Conservation (phyloP, 345 rosid genomes). For the Aurinia saxatilis region DNA sequence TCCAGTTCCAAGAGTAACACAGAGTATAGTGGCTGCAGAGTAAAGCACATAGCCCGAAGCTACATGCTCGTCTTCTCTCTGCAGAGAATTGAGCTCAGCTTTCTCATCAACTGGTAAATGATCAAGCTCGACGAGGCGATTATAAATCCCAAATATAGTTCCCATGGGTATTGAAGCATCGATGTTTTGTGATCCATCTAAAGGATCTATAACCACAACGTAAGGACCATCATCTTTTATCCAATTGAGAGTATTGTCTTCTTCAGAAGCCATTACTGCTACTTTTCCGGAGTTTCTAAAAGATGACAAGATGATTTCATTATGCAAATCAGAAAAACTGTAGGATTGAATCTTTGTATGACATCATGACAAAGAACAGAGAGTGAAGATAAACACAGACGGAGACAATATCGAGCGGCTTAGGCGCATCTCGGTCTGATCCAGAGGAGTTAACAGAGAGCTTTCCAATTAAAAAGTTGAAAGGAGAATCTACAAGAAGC, state of each 20-base stretch:
- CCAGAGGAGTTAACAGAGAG: slow-evolving; percentile 32
- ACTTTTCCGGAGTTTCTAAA: slow-evolving; percentile 79
- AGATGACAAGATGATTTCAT: slow-evolving; percentile 69
- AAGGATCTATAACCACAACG: slow-evolving; percentile 87
- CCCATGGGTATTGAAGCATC: slow-evolving; percentile 96
- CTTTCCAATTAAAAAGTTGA: slow-evolving; percentile 53
- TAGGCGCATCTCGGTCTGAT: slow-evolving; percentile 69
- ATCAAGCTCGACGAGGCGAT: slow-evolving; percentile 67
- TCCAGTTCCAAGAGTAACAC: slow-evolving; percentile 82
- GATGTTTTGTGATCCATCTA: slow-evolving; percentile 87
- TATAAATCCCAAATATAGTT: slow-evolving; percentile 77
- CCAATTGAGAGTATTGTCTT: slow-evolving; percentile 72
- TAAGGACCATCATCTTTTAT: slow-evolving; percentile 61
- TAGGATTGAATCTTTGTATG: slow-evolving; percentile 1
- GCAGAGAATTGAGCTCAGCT: slow-evolving; percentile 68
- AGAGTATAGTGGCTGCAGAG: slow-evolving; percentile 85
- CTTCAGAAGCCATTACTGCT: slow-evolving; percentile 93
- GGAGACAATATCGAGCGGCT: slow-evolving; percentile 77
- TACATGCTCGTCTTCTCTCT: slow-evolving; percentile 64
- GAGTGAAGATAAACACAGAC: slow-evolving; percentile 27
- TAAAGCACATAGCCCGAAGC: slow-evolving; percentile 87
- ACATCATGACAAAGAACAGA: slow-evolving; percentile 1
- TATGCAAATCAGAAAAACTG: slow-evolving; percentile 35
- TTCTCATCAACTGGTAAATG: slow-evolving; percentile 62
- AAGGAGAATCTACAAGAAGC: slow-evolving; percentile 92